Evolutionary conservation across 305 asterid genomes (phyloP).

Genomic region (Rubia occidens): DNA sequence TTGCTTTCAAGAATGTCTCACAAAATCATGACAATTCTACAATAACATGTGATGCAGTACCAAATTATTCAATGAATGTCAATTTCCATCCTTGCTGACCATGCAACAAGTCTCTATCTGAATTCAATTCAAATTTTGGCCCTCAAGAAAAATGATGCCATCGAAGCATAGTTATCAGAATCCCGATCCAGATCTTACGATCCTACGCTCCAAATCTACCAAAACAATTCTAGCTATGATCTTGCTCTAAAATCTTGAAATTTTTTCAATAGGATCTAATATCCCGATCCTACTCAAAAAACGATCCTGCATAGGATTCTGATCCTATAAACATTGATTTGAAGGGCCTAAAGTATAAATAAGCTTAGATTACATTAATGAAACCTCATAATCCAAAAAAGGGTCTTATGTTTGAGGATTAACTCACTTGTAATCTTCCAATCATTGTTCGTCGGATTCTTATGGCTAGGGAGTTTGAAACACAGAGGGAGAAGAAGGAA

Average conservation of each 20-base stretch:
- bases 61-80: neutral
- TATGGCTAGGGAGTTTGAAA: conserved; percentile 2
- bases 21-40: conserved; percentile 1
- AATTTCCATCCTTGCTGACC: conserved; percentile 1
- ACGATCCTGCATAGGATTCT: no score
- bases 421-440: neutral
- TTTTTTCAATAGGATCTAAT: no score
- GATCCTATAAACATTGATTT: no score
- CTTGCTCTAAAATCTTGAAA: no score
- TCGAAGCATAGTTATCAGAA: neutral
- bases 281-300: no score
- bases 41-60: conserved; percentile 7
- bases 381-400: neutral
- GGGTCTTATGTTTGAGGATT: neutral
- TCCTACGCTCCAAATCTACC: no score
- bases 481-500: neutral
- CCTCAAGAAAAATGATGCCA: neutral
- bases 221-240: no score
- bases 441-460: neutral
- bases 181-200: no score
- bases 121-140: neutral
- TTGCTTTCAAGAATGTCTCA: neutral
- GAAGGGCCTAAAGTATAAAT: neutral
- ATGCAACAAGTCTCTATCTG: conserved; percentile 12
- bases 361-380: neutral